Conservation (phyloP, 257 asterid genomes). For the Lycium ferocissimum region DNA sequence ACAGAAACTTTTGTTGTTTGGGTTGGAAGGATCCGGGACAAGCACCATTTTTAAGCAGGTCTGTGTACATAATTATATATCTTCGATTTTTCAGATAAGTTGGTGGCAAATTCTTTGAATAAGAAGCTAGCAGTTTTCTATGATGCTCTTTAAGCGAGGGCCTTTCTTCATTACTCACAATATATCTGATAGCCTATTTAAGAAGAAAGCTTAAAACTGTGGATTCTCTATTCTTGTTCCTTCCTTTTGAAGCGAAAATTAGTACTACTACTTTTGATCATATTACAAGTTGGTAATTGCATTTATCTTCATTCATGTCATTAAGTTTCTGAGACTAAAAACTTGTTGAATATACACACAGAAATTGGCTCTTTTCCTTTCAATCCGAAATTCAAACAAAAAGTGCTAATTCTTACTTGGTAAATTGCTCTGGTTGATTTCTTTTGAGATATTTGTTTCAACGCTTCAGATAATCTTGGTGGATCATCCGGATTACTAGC, state of each 20-base stretch:
- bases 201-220: background rate
- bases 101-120: background rate
- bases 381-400: background rate
- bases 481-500: constrained; percentile 18
- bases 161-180: background rate
- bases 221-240: background rate
- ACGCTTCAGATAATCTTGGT: constrained; percentile 21
- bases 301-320: background rate
- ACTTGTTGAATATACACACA: background rate
- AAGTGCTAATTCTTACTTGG: constrained; percentile 19
- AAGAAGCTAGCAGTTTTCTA: constrained; percentile 6
- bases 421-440: constrained; percentile 6
- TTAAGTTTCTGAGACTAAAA: constrained; percentile 14
- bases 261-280: background rate
- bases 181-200: background rate
- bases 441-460: background rate
- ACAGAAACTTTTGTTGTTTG: constrained; percentile 70
- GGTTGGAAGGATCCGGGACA: constrained; percentile 70
- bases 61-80: background rate
- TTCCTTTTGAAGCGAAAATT: background rate
- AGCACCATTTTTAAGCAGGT: constrained; percentile 87
- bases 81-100: background rate
- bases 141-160: background rate
- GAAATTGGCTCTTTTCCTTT: background rate
- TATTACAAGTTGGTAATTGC: constrained; percentile 3